A percentile compares a stretch with the other conserved stretches of the same genome.
phyloP scores from a whole-genome alignment of 78 protist species.

The Dictyostelium firmibasis region DNA sequence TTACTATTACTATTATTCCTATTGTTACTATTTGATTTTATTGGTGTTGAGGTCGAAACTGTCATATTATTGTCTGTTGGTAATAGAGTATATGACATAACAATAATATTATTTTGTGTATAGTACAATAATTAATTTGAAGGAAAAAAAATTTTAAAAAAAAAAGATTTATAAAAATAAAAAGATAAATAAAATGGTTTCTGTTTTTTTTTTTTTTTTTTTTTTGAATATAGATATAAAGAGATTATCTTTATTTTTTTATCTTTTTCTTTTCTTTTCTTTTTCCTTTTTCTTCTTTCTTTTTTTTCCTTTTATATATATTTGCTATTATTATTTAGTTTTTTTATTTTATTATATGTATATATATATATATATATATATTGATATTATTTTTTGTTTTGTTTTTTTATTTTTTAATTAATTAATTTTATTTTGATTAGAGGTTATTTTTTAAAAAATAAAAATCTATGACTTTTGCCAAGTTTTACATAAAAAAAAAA shows the following conservation, averaged over 20 bases:
- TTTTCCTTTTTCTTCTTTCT: too few species aligned
- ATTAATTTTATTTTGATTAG: not conserved
- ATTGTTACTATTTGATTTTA: not conserved
- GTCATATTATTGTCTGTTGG: slow-evolving; percentile 1
- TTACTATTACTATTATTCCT: not conserved
- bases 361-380: too few species aligned
- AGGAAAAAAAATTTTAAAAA: too few species aligned
- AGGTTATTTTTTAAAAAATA: not conserved
- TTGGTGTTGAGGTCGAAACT: not conserved
- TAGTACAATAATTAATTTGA: too few species aligned
- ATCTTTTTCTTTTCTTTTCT: too few species aligned
- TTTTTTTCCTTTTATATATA: too few species aligned
- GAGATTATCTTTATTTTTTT: not conserved
- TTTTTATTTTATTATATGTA: too few species aligned
- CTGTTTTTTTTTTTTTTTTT: not conserved
- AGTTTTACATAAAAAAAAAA: too few species aligned
- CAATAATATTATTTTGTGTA: not conserved
- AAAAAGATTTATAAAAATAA: too few species aligned
- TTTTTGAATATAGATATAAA: not conserved
- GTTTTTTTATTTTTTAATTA: too few species aligned
- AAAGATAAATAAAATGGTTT: not conserved
- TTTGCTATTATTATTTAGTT: too few species aligned
- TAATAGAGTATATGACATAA: slow-evolving; percentile 1
- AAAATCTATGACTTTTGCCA: not conserved
- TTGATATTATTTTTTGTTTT: too few species aligned